Base-by-base conservation (phyloP, 2,329 filamentous ascomycete genomes). In the Neonectria punicea region DNA sequence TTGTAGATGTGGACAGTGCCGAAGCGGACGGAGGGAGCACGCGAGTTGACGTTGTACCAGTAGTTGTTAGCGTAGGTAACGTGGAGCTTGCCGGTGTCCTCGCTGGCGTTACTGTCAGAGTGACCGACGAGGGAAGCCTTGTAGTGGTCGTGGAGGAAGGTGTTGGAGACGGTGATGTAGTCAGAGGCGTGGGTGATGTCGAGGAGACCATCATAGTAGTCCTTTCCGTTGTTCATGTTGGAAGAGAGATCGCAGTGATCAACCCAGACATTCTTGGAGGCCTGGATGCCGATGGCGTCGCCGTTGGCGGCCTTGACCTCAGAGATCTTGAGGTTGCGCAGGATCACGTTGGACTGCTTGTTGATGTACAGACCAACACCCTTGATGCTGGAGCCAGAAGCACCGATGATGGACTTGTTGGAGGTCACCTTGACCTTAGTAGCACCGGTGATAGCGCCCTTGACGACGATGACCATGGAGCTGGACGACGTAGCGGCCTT, bases 61-160 rank as follows among this genome's bases (percentile, higher is more conserved):
- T 87, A 82, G 85, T 92, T 92, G 83, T 90, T 87, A 79, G 85
- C 84, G 76, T 89, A 90, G 61, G 90, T 92, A 59, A 92, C 81
- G 74, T 81, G 85, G 50, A 92, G 82, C 74, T 89, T 82, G 68
- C 89, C 89, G 8, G 75, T 86, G 79, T 92, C 90, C 73, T 89
- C 85, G 47, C 70, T 77, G 18, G 73, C 79, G 79, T 89, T 89
- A 78, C 61, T 82, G 80, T 90, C 86, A 16, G 83, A 85, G 83
- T 90, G 87, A 20, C 86, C 87, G 67, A 90, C 80, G 16, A 90
- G 82, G 1, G 85, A 87, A 39, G 82, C 85, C 79, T 90, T 90
- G 80, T 82, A 89, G 74, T 79, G 77, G 79, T 81, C 65, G 76
- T 75, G 73, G 66, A 75, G 14, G 70, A 61, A 69, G 32, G 67